Evolutionary conservation across 345 rosid genomes (phyloP).

Genomic region (Eucalyptus fibrosa): DNA sequence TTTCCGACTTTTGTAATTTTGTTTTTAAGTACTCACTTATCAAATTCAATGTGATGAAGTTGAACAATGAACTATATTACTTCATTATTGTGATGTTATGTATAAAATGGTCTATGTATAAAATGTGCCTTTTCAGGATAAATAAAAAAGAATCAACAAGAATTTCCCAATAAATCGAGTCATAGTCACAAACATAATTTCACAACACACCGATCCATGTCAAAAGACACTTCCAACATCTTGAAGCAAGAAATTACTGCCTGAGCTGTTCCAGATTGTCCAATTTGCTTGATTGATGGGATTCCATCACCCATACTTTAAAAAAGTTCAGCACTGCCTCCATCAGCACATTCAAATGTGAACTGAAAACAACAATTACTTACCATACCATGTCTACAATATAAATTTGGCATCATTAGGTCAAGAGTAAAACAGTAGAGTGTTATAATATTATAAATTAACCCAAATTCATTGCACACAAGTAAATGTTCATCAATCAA

Average conservation of each 20-base stretch:
- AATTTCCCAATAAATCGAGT: background rate
- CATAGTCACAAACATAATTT: background rate
- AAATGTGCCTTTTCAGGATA: background rate
- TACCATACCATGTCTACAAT: background rate
- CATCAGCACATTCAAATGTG: background rate
- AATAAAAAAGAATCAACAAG: background rate
- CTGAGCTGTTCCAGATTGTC: conserved; percentile 91
- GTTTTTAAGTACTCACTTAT: too few species aligned
- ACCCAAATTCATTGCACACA: background rate
- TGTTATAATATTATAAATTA: background rate
- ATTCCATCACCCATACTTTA: conserved; percentile 64
- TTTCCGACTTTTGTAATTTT: too few species aligned
- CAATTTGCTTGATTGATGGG: conserved; percentile 80
- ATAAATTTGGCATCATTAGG: background rate
- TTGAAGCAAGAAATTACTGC: conserved; percentile 89
- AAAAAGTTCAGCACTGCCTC: background rate
- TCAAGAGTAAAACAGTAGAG: background rate
- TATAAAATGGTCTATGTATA: too few species aligned
- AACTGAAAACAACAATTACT: background rate
- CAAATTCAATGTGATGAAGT: too few species aligned
- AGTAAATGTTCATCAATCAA: background rate
- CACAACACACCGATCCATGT: conserved; percentile 43
- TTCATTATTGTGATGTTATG: too few species aligned
- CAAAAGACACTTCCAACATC: conserved; percentile 67
- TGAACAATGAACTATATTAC: too few species aligned